These are phyloP conservation scores for Cyclanthera cordifolia DNA, from an alignment of 306 rosid genomes.

Conservation along the genomic window DNA sequence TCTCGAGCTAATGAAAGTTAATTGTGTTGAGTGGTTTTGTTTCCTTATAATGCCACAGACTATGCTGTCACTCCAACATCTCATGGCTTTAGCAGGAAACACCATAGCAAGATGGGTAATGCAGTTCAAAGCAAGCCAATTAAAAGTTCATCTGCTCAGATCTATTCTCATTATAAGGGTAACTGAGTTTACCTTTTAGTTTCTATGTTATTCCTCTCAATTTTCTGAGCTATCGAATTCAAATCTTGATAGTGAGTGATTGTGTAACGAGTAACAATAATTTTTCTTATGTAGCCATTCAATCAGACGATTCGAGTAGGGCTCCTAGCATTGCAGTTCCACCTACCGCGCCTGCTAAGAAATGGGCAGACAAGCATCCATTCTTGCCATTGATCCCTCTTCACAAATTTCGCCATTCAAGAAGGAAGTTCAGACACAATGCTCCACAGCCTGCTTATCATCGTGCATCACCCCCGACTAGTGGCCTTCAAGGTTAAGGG, in stretches of 20 bases:
- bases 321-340: constrained; percentile 41
- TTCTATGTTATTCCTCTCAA: constrained; percentile 7
- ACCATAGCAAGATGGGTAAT: constrained; percentile 10
- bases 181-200: neutral
- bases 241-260: neutral
- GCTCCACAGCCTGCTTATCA: constrained; percentile 31
- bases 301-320: constrained; percentile 20
- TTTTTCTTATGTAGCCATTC: constrained; percentile 27
- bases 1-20: neutral
- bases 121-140: constrained; percentile 12
- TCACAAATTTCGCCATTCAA: constrained; percentile 30
- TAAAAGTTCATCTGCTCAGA: constrained; percentile 1
- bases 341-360: constrained; percentile 40
- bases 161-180: constrained; percentile 20
- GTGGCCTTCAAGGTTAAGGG: constrained; percentile 44
- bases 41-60: constrained; percentile 14
- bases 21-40: neutral
- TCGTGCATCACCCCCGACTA: constrained; percentile 29
- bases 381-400: constrained; percentile 33
- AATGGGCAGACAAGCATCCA: constrained; percentile 29
- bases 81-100: constrained; percentile 24
- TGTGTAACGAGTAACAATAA: neutral
- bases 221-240: neutral
- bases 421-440: constrained; percentile 25
- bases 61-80: constrained; percentile 20